Percentiles rank a stretch among this genome's conserved stretches.
phyloP scores from a whole-genome alignment of 1,284 basidiomycete genomes.

The Irpex lacteus region DNA sequence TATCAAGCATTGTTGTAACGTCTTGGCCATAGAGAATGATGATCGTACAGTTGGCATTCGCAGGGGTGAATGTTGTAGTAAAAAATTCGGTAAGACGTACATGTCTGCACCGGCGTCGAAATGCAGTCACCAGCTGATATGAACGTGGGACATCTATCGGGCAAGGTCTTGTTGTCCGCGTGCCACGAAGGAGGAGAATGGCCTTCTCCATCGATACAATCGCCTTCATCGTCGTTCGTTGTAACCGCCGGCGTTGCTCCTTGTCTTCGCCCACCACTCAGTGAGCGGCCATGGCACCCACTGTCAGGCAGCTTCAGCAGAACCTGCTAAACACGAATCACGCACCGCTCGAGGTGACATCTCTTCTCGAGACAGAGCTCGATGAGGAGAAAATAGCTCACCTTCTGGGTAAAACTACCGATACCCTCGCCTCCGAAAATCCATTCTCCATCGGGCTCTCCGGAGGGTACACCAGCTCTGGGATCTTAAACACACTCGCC shows the following conservation, averaged over 20 bases:
- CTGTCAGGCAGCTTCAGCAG: slow-evolving; percentile 4
- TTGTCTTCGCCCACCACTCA: neutral
- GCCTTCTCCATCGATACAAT: neutral
- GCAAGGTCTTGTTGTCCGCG: neutral
- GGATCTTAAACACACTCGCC: slow-evolving; percentile 25
- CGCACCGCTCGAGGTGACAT: slow-evolving; percentile 3
- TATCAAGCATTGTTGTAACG: neutral
- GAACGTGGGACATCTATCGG: neutral
- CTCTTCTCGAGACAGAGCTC: slow-evolving; percentile 10
- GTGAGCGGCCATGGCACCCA: slow-evolving; percentile 3
- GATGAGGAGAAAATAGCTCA: neutral
- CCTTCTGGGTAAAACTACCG: neutral
- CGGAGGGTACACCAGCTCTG: slow-evolving; percentile 20
- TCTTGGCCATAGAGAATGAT: neutral
- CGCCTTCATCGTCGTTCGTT: neutral
- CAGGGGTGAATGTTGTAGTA: too few species aligned
- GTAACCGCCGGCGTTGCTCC: neutral
- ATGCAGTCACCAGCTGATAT: neutral
- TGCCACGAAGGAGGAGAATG: neutral
- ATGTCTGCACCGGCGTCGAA: too few species aligned
- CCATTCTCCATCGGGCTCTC: slow-evolving; percentile 11
- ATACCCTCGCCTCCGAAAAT: neutral
- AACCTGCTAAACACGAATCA: slow-evolving; percentile 6
- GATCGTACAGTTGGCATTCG: too few species aligned
- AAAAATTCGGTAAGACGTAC: too few species aligned